Conservation (phyloP, 768 basidiomycete genomes). For the Boletellus emodensis region DNA sequence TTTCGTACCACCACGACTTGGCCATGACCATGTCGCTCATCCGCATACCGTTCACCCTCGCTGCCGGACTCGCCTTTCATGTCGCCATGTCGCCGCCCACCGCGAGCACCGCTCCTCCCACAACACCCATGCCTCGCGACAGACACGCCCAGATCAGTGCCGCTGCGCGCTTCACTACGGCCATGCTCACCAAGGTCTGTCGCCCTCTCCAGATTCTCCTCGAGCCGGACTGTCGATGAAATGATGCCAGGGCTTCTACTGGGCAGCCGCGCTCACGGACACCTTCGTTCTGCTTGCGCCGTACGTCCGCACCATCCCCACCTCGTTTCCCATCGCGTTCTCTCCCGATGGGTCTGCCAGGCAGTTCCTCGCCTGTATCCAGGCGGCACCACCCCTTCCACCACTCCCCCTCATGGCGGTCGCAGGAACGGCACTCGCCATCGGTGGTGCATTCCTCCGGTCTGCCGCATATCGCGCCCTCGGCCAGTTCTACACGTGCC, state of each 20-base stretch:
- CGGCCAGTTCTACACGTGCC: slow-evolving; percentile 22
- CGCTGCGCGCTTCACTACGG: slow-evolving; percentile 6
- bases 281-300: slow-evolving; percentile 7
- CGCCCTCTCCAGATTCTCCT: background rate
- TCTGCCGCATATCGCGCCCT: slow-evolving; percentile 27
- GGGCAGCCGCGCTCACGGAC: slow-evolving; percentile 11
- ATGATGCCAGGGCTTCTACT: slow-evolving; percentile 13
- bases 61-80: slow-evolving; percentile 42
- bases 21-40: slow-evolving; percentile 22
- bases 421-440: slow-evolving; percentile 36
- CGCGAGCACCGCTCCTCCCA: background rate
- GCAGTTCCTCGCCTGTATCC: slow-evolving; percentile 1
- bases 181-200: slow-evolving; percentile 16
- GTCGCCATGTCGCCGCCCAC: slow-evolving; percentile 42
- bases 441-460: slow-evolving; percentile 41
- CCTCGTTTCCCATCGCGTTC: background rate
- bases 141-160: slow-evolving; percentile 14
- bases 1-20: background rate
- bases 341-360: background rate
- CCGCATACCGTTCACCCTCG: slow-evolving; percentile 42
- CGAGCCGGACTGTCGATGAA: background rate
- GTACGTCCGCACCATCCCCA: background rate
- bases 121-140: slow-evolving; percentile 7
- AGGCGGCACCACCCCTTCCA: background rate
- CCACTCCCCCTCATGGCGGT: slow-evolving; percentile 13